These are phyloP conservation scores for Apiospora malaysiana DNA, from an alignment of 2,329 filamentous ascomycete species.

Conservation along the genomic window DNA sequence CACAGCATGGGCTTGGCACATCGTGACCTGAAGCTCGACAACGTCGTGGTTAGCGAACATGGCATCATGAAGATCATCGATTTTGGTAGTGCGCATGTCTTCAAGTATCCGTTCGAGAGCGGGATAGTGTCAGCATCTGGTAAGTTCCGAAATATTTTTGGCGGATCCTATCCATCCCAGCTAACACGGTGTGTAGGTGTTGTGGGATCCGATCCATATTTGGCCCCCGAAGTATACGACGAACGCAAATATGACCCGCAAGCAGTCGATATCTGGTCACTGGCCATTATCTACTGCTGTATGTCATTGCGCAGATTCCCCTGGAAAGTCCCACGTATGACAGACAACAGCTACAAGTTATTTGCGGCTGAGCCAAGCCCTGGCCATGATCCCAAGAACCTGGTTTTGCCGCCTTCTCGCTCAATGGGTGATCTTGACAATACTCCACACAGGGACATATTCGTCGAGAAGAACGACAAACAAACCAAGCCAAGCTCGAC, in stretches of 20 bases:
- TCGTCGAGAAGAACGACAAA: constrained; percentile 41
- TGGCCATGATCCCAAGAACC: constrained; percentile 65
- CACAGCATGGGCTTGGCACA: constrained; percentile 96
- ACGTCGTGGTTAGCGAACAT: constrained; percentile 93
- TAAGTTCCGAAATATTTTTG: constrained; percentile 50
- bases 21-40: constrained; percentile 94
- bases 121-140: constrained; percentile 82
- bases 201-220: constrained; percentile 89
- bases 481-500: constrained; percentile 30
- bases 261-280: constrained; percentile 94
- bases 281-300: constrained; percentile 98
- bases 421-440: constrained; percentile 52
- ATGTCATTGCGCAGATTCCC: constrained; percentile 96
- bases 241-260: constrained; percentile 92
- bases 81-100: constrained; percentile 96
- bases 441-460: constrained; percentile 46
- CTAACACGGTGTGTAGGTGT: constrained; percentile 50
- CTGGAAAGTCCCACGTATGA: constrained; percentile 92
- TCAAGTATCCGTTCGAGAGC: constrained; percentile 95
- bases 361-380: constrained; percentile 87
- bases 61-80: constrained; percentile 99
- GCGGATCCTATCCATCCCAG: constrained; percentile 25
- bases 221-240: constrained; percentile 96
- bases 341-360: constrained; percentile 93
- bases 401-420: constrained; percentile 53